phyloP scores from a whole-genome alignment of 495 filamentous ascomycete genomes.

The Astrothelium subdiscretum region DNA sequence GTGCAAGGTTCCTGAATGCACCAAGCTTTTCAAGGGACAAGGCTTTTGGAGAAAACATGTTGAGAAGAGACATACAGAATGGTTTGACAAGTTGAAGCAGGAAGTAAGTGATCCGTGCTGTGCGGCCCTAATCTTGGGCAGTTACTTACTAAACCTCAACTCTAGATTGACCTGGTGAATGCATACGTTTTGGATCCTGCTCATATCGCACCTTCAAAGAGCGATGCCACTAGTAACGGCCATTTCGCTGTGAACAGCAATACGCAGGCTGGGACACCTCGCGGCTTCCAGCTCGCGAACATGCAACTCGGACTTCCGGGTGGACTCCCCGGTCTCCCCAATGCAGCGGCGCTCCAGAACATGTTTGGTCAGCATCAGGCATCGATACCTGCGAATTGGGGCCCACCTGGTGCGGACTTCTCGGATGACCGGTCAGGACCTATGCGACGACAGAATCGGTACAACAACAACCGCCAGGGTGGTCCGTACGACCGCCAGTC shows the following conservation, averaged over 20 bases:
- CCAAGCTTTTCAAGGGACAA: constrained; percentile 94
- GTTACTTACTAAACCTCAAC: constrained; percentile 3
- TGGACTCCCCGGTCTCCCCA: constrained; percentile 16
- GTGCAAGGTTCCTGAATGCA: constrained; percentile 90
- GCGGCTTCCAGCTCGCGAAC: constrained; percentile 77
- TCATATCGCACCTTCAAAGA: constrained; percentile 80
- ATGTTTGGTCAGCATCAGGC: constrained; percentile 42
- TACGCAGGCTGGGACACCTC: constrained; percentile 69
- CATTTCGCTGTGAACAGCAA: constrained; percentile 78
- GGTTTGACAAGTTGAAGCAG: constrained; percentile 65
- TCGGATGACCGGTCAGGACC: constrained; percentile 39
- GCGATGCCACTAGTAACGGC: constrained; percentile 94
- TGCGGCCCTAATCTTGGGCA: constrained; percentile 6
- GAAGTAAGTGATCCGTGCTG: constrained; percentile 51
- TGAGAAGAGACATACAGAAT: constrained; percentile 89
- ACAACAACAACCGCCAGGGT: constrained; percentile 32
- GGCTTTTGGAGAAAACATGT: constrained; percentile 96
- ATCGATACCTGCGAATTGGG: constrained; percentile 34
- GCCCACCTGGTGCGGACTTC: constrained; percentile 21
- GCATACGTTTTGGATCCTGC: constrained; percentile 86
- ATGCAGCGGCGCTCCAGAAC: constrained; percentile 35
- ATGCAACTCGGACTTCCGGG: constrained; percentile 37
- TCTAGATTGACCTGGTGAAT: constrained; percentile 75
- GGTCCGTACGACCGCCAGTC: constrained; percentile 51
- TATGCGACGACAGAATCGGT: constrained; percentile 45